Percentiles rank a stretch among this genome's conserved stretches.
phyloP scores from a whole-genome alignment of 192 early-diverging fungal genomes.

The Dissophora ornata region DNA sequence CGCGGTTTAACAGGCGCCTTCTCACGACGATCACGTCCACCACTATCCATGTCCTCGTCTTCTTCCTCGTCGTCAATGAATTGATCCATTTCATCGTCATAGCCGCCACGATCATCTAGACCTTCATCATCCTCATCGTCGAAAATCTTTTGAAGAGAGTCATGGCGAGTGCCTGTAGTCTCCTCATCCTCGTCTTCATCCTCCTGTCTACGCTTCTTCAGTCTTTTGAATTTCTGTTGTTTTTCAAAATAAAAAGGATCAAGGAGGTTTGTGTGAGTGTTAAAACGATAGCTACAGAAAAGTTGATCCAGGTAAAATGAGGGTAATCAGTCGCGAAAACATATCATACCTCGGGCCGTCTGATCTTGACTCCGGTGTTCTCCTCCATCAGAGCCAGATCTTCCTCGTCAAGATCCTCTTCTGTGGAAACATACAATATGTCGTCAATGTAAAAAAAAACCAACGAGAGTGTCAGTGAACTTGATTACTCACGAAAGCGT shows the following conservation, averaged over 20 bases:
- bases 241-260: too few relatives aligned
- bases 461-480: too few relatives aligned
- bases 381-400: slow-evolving; percentile 93
- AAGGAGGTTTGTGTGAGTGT: too few relatives aligned
- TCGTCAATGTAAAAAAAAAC: too few relatives aligned
- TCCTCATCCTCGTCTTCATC: slow-evolving; percentile 55
- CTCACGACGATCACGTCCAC: slow-evolving; percentile 44
- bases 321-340: too few relatives aligned
- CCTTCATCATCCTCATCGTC: slow-evolving; percentile 72
- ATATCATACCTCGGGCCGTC: slow-evolving; percentile 56
- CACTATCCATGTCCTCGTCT: slow-evolving; percentile 50
- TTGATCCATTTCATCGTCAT: slow-evolving; percentile 65
- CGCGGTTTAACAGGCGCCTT: slow-evolving; percentile 44
- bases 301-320: too few relatives aligned
- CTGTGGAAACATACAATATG: slow-evolving; percentile 31
- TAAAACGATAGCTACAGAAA: background rate
- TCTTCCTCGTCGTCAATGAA: slow-evolving; percentile 60
- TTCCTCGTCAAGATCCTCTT: slow-evolving; percentile 91
- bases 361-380: slow-evolving; percentile 77
- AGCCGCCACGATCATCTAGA: slow-evolving; percentile 52
- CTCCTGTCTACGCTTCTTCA: slow-evolving; percentile 80
- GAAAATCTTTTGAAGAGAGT: slow-evolving; percentile 73
- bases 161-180: slow-evolving; percentile 16
- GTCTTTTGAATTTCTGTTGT: slow-evolving; percentile 75
- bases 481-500: too few relatives aligned